A percentile compares a stretch with the other conserved stretches of the same genome.
Evolutionary conservation across 2,329 filamentous ascomycete genomes (phyloP).

Genomic region (Neocucurbitaria cava): DNA sequence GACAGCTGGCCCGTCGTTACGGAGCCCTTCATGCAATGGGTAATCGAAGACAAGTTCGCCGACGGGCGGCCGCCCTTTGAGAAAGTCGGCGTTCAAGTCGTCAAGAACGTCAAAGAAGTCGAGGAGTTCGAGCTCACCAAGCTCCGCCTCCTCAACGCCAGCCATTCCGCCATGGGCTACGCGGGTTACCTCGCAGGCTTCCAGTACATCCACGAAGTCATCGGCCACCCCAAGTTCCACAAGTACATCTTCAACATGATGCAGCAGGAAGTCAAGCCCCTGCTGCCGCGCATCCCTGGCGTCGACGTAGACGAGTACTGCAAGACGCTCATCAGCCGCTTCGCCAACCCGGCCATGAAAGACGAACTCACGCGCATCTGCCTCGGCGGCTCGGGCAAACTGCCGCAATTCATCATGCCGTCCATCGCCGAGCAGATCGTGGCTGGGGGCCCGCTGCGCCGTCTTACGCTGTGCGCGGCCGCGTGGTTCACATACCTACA

Average conservation of each 20-base stretch:
- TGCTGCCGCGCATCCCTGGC: conserved; percentile 35
- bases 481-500: conserved; percentile 39
- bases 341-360: conserved; percentile 38
- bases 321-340: conserved; percentile 32
- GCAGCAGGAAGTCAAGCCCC: conserved; percentile 38
- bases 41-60: conserved; percentile 38
- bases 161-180: conserved; percentile 37
- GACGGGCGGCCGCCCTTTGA: conserved; percentile 38
- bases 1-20: conserved; percentile 39
- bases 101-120: conserved; percentile 33
- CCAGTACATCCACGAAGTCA: conserved; percentile 37
- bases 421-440: conserved; percentile 38
- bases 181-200: conserved; percentile 35
- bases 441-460: conserved; percentile 29
- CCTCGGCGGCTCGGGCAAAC: conserved; percentile 39
- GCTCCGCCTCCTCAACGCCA: conserved; percentile 36
- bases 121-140: conserved; percentile 39
- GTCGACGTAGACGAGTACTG: conserved; percentile 37
- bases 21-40: conserved; percentile 39
- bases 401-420: conserved; percentile 41
- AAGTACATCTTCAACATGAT: conserved; percentile 40
- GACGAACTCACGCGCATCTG: conserved; percentile 40
- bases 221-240: conserved; percentile 28
- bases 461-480: conserved; percentile 32
- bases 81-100: conserved; percentile 39